Percentiles rank a stretch among this genome's conserved stretches.
Evolutionary conservation across 257 asterid species (phyloP).

Genomic region (Scutellaria baicalensis): DNA sequence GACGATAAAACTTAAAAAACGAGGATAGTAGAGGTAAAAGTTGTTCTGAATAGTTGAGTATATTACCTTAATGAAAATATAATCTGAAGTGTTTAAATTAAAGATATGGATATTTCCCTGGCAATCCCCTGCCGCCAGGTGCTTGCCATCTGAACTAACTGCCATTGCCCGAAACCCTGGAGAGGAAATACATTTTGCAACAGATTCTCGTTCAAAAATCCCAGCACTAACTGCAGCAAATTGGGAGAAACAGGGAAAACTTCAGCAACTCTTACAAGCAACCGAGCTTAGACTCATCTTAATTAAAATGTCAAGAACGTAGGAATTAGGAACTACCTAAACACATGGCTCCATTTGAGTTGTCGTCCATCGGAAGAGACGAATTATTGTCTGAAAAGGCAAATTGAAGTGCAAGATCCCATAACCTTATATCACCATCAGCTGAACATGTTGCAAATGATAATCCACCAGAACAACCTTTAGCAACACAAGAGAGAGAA

Average conservation of each 20-base stretch:
- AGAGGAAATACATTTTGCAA: conserved; percentile 35
- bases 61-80: conserved; percentile 46
- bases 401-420: conserved; percentile 56
- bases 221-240: conserved; percentile 53
- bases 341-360: conserved; percentile 25
- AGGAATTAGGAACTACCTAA: conserved; percentile 31
- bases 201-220: conserved; percentile 55
- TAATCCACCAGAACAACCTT: conserved; percentile 69
- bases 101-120: conserved; percentile 61
- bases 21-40: background rate
- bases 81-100: conserved; percentile 36
- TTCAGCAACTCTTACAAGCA: background rate
- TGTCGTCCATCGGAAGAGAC: conserved; percentile 19
- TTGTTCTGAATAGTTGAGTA: background rate
- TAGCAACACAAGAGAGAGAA: conserved; percentile 51
- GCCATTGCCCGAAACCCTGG: conserved; percentile 62
- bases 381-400: conserved; percentile 13
- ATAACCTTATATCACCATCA: conserved; percentile 62
- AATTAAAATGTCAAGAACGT: conserved; percentile 6
- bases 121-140: conserved; percentile 73
- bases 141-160: conserved; percentile 62
- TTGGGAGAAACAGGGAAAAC: conserved; percentile 8
- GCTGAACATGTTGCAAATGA: conserved; percentile 72
- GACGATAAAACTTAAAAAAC: background rate
- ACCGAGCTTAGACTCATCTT: background rate